Evolutionary conservation across 2,329 filamentous ascomycete genomes (phyloP).

Genomic region (Colletotrichum sp.): DNA sequence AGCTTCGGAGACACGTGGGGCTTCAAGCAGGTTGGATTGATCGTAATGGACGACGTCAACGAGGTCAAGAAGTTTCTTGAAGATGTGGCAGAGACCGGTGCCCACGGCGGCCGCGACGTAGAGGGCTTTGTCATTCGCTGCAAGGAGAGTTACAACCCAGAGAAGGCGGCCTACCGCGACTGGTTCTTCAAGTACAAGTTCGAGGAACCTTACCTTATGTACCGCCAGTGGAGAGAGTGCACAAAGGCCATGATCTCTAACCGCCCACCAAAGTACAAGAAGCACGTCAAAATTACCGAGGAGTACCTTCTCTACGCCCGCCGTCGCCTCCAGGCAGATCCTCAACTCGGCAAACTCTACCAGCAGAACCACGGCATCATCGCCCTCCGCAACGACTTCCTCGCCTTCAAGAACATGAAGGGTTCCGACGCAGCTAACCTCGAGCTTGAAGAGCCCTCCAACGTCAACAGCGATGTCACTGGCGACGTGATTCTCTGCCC

Average conservation of each 20-base stretch:
- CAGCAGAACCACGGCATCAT: slow-evolving; percentile 95
- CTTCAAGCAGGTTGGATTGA: slow-evolving; percentile 85
- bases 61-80: slow-evolving; percentile 84
- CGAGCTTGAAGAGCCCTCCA: slow-evolving; percentile 61
- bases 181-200: slow-evolving; percentile 99
- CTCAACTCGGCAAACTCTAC: slow-evolving; percentile 73
- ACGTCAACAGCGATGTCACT: slow-evolving; percentile 56
- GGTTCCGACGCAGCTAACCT: slow-evolving; percentile 86
- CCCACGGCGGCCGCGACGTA: slow-evolving; percentile 89
- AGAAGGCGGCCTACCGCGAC: slow-evolving; percentile 69
- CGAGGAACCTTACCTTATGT: slow-evolving; percentile 98
- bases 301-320: slow-evolving; percentile 88
- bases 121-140: slow-evolving; percentile 97
- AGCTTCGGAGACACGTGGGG: slow-evolving; percentile 92
- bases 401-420: slow-evolving; percentile 81
- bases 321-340: slow-evolving; percentile 72
- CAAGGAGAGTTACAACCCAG: slow-evolving; percentile 64
- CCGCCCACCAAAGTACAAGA: slow-evolving; percentile 77
- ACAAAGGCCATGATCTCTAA: slow-evolving; percentile 87
- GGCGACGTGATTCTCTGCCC: slow-evolving; percentile 83
- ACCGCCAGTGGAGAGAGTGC: slow-evolving; percentile 97
- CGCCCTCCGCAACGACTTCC: slow-evolving; percentile 83
- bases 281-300: slow-evolving; percentile 88
- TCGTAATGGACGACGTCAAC: slow-evolving; percentile 76
- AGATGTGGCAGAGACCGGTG: slow-evolving; percentile 83